Evolutionary conservation across 768 basidiomycete genomes (phyloP), one percentile per base, ranked within the genome.

Genomic region (Lyophyllum atratum): DNA sequence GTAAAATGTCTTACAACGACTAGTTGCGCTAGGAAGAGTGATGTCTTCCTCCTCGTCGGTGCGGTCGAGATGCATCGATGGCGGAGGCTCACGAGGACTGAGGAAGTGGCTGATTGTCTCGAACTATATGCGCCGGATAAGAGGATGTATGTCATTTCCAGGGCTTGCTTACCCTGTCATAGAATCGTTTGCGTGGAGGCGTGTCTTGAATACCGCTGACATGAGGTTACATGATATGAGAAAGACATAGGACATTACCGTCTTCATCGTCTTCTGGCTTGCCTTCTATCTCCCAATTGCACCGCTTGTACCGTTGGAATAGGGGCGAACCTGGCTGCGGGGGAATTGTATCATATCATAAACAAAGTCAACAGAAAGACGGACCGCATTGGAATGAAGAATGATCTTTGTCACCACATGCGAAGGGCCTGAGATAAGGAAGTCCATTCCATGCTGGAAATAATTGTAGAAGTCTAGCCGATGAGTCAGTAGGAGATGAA

Each of bases 221-320:
- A 24, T 51, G 9, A 49, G 54, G 49, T 26, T 55, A 40, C 54
- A 31, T 49, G 43, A 51, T 15, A 51, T 22, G 53, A 28, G 9
- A 53, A 45, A 29, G n/a, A 49, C 26, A 22, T 31, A 39, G 17
- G 44, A 42, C 63, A 67, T 60, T 59, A 89, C 90, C 88, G 67
- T 92, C 90, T 75, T 92, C 89, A 55, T 92, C 90, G 54, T 91
- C 90, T 70, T 92, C 90, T 24, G 89, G 89, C 49, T 72, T 75
- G 3, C 87, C 88, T 68, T 91, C 87, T 34, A 97, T 81, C 66
- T 90, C 86, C 94, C 94, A 97, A 40, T 87, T 90, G 70, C 94
- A 96, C 33, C 93, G 87, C 66, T 94, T 92, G 68, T 95, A 94
- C 12, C 88, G 80, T 67, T 97, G 94, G 66, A 97, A 97, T 22